These are phyloP conservation scores for Aphanocladium album DNA, from an alignment of 2,329 filamentous ascomycete species.

Conservation along the genomic window DNA sequence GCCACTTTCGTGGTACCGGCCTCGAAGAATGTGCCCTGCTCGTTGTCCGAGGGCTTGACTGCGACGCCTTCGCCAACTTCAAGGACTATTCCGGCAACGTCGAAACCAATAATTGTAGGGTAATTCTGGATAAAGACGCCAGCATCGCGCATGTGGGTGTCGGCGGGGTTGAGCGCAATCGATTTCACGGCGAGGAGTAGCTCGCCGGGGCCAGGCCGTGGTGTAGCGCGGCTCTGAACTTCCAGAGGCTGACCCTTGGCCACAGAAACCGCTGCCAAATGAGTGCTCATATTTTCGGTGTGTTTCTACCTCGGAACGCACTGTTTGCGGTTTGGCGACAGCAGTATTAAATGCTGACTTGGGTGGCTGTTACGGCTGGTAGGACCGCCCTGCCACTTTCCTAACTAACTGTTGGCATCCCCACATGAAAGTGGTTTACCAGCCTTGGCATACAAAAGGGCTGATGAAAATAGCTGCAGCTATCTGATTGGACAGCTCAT, in stretches of 20 bases:
- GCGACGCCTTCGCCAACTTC: conserved; percentile 36
- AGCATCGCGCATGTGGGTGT: conserved; percentile 34
- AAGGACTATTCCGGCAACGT: conserved; percentile 39
- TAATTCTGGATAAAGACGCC: conserved; percentile 37
- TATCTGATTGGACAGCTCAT: too few relatives aligned
- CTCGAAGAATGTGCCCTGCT: conserved; percentile 19
- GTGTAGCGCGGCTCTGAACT: conserved; percentile 34
- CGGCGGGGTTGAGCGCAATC: conserved; percentile 45
- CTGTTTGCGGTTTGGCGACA: neutral
- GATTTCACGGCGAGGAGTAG: conserved; percentile 44
- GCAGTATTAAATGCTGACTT: too few relatives aligned
- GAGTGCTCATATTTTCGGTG: conserved; percentile 27
- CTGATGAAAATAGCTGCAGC: too few relatives aligned
- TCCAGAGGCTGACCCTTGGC: conserved; percentile 33
- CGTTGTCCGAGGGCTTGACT: conserved; percentile 11
- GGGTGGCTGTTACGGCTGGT: too few relatives aligned
- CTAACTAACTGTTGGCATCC: too few relatives aligned
- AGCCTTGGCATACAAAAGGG: too few relatives aligned
- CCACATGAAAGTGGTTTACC: too few relatives aligned
- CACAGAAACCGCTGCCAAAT: conserved; percentile 34
- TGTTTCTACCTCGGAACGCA: neutral
- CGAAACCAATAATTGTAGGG: conserved; percentile 38
- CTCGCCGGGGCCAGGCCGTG: conserved; percentile 39
- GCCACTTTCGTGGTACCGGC: conserved; percentile 33
- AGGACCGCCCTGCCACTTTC: too few relatives aligned